These are phyloP conservation scores for Exobasidium rhododendri DNA, from an alignment of 1,284 basidiomycete genomes.

Conservation along the genomic window DNA sequence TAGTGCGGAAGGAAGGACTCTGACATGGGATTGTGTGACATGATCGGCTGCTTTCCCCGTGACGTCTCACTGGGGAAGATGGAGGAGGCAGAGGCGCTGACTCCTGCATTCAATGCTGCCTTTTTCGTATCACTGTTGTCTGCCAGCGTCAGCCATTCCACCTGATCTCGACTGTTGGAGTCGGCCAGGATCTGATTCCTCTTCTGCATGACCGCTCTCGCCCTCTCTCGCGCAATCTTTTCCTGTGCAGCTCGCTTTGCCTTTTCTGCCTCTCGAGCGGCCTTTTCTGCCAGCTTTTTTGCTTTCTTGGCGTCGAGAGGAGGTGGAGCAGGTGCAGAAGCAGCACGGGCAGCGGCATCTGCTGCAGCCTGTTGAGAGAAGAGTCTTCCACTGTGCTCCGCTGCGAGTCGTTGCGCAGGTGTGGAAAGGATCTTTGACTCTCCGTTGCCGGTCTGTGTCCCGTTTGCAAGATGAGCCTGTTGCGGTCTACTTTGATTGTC, in stretches of 20 bases:
- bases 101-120: background rate
- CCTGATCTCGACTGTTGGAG: slow-evolving; percentile 39
- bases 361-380: background rate
- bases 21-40: background rate
- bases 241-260: slow-evolving; percentile 76
- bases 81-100: background rate
- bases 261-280: slow-evolving; percentile 77
- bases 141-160: slow-evolving; percentile 37
- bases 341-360: background rate
- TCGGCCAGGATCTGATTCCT: slow-evolving; percentile 58
- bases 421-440: slow-evolving; percentile 16
- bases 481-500: background rate
- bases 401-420: slow-evolving; percentile 33
- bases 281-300: slow-evolving; percentile 83
- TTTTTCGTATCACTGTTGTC: slow-evolving; percentile 9
- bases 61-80: slow-evolving; percentile 35
- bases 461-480: background rate
- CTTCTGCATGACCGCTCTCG: slow-evolving; percentile 91
- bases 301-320: slow-evolving; percentile 74
- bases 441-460: slow-evolving; percentile 6
- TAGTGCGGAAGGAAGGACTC: background rate
- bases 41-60: slow-evolving; percentile 40
- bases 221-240: slow-evolving; percentile 71
- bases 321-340: slow-evolving; percentile 48
- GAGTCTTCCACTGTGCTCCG: slow-evolving; percentile 20